Evolutionary conservation across 441 rosid species (phyloP).

Genomic region (Metrosideros polymorpha): DNA sequence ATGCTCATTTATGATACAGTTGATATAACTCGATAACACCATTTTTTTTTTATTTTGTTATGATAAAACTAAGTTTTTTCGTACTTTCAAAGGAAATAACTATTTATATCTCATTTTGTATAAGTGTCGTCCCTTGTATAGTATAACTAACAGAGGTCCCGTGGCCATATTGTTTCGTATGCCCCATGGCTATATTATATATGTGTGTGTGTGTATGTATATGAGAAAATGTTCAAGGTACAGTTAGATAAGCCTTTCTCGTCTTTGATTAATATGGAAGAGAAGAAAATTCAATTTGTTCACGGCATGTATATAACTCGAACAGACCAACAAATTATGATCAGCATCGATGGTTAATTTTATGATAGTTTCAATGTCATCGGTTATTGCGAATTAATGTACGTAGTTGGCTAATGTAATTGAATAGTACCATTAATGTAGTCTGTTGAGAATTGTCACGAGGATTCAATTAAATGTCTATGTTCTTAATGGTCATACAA

Average conservation of each 20-base stretch:
- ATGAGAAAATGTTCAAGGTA: not conserved
- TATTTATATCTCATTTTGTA: too few relatives aligned
- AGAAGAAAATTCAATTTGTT: not conserved
- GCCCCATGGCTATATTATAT: not conserved
- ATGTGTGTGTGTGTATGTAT: too few relatives aligned
- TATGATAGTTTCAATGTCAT: not conserved
- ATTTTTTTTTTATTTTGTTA: too few relatives aligned
- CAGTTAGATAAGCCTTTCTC: not conserved
- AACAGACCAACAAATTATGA: not conserved
- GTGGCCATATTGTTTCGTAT: not conserved
- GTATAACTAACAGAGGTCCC: not conserved
- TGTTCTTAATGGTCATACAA: not conserved
- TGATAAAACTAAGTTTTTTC: too few relatives aligned
- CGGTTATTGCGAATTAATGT: not conserved
- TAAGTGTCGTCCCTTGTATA: not conserved
- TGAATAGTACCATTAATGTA: not conserved
- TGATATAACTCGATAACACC: too few relatives aligned
- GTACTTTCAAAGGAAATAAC: too few relatives aligned
- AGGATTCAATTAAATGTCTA: not conserved
- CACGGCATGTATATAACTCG: not conserved
- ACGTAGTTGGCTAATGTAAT: not conserved
- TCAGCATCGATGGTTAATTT: not conserved
- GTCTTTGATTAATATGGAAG: not conserved
- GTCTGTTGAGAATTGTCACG: not conserved
- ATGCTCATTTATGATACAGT: too few relatives aligned